Base-by-base conservation (phyloP, 768 basidiomycete species). In the Tulasnella sp. region DNA sequence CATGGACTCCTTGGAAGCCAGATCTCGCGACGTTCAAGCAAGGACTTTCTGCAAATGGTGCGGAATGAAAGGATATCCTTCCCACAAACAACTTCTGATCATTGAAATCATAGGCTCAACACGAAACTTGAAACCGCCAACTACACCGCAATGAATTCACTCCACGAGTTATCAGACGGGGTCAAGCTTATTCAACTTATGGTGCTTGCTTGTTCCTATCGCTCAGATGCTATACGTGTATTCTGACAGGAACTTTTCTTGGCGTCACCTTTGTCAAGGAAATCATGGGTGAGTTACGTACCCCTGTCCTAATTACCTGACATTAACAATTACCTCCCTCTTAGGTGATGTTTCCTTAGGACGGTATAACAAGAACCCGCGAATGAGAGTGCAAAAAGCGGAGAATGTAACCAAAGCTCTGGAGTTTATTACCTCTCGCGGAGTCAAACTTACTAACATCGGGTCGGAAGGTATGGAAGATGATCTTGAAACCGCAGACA, bases 341-440 rank as follows among this genome's bases (percentile, higher is more conserved):
- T 29, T 45, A 90, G 87, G 88, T 48, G 87, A 91, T 63, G 79
- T 78, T 2, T 86, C 86, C n/a, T 75, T 98, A 5, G 93, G 93
- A n/a, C 70, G 87, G 59, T 98, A 93, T 64, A 95, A 93, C 69
- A 83, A 74, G 63, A 77, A 74, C 50, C 93, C 95, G 0, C 72
- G 80, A 31, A 91, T 96, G 72, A 77, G 92, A 28, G 81, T 98
- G 1, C 95, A 99, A 66, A 95, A 92, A 61, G 91, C 90, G 2
- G 95, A 99, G 73, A 99, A 99, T 66, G 92, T 93, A 43, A 92
- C 88, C 66, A 90, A 89, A 65, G 95, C 95, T 0, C 67, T 99
- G 40, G 86, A 93, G 58, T 96, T 95, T 66, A 96, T 99, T 65
- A 83, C 81, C 28, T 87, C 86, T 13, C 71, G 91, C 59, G 90